Evolutionary conservation across 2,329 filamentous ascomycete species (phyloP).

Genomic region (Magnaporthiopsis incrustans): DNA sequence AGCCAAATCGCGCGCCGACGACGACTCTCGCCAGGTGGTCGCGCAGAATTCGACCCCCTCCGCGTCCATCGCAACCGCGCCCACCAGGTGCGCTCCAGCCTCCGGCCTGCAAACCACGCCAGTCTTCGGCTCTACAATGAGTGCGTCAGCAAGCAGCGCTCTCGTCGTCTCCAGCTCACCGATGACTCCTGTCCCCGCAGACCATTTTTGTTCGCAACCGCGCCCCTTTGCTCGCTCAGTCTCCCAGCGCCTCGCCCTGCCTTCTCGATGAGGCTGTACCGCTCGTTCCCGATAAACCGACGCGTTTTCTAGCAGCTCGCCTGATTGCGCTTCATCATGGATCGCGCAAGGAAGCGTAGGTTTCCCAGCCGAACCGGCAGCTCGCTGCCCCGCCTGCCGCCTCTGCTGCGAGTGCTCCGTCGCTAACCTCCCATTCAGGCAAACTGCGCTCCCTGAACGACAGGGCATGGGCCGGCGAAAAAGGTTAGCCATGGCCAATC

Average conservation of each 20-base stretch:
- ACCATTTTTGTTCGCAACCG: conserved; percentile 28
- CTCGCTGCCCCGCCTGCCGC: too few species aligned
- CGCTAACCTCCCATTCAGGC: conserved; percentile 36
- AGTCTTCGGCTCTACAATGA: not conserved
- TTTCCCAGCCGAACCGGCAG: conserved; percentile 8
- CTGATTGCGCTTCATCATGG: conserved; percentile 40
- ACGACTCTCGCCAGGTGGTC: too few species aligned
- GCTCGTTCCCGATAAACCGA: too few species aligned
- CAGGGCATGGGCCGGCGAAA: conserved; percentile 81
- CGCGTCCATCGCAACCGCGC: too few species aligned
- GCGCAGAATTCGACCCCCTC: too few species aligned
- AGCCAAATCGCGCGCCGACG: too few species aligned
- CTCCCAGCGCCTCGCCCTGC: too few species aligned
- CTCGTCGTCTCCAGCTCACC: conserved; percentile 16
- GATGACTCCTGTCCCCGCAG: conserved; percentile 37
- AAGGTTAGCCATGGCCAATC: conserved; percentile 46
- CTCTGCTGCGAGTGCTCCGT: conserved; percentile 1
- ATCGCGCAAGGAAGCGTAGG: conserved; percentile 58
- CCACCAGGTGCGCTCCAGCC: too few species aligned
- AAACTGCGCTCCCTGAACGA: conserved; percentile 85
- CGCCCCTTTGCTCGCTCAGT: too few species aligned
- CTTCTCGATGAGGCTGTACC: too few species aligned
- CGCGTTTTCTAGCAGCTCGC: conserved; percentile 6
- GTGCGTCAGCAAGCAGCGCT: not conserved
- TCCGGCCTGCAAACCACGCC: too few species aligned